Evolutionary conservation across 495 filamentous ascomycete genomes (phyloP).

Genomic region (Aspergillus cristatus): DNA sequence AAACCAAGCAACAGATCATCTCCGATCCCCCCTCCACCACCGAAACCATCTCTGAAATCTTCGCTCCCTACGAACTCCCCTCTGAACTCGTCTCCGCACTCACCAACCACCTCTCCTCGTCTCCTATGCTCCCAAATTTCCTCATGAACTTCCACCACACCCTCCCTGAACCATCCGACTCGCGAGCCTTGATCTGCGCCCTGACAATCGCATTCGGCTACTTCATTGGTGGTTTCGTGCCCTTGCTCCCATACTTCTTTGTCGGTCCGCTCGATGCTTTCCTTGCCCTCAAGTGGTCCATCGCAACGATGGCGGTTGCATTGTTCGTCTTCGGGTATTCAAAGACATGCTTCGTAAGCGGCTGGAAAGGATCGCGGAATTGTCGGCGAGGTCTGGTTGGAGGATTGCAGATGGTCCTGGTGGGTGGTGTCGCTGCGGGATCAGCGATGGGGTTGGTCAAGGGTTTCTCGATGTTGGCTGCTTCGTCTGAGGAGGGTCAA

Average conservation of each 20-base stretch:
- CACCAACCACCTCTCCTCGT: constrained; percentile 36
- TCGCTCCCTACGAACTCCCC: constrained; percentile 47
- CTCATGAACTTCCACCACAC: constrained; percentile 52
- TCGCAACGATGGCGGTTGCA: constrained; percentile 57
- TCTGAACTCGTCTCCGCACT: constrained; percentile 33
- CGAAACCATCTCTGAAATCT: constrained; percentile 39
- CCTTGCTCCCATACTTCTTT: constrained; percentile 70
- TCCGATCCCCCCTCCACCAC: constrained; percentile 28
- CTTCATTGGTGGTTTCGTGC: constrained; percentile 63
- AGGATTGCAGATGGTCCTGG: constrained; percentile 55
- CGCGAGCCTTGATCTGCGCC: constrained; percentile 49
- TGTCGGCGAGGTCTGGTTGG: constrained; percentile 32
- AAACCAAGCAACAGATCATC: constrained; percentile 33
- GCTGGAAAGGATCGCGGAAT: constrained; percentile 28
- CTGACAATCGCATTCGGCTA: constrained; percentile 62
- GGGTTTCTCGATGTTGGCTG: constrained; percentile 36
- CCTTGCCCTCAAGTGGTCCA: constrained; percentile 56
- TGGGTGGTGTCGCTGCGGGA: constrained; percentile 56
- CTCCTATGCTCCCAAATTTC: constrained; percentile 42
- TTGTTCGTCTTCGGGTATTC: constrained; percentile 65
- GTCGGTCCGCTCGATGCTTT: constrained; percentile 47
- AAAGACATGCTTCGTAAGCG: constrained; percentile 51
- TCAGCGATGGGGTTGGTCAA: constrained; percentile 59
- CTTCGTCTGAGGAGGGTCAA: constrained; percentile 8
- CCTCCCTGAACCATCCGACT: constrained; percentile 38